A percentile compares a stretch with the other conserved stretches of the same genome.
Conservation (phyloP, 1,139 yeast genomes). For the Yamadazyma triangularis region DNA sequence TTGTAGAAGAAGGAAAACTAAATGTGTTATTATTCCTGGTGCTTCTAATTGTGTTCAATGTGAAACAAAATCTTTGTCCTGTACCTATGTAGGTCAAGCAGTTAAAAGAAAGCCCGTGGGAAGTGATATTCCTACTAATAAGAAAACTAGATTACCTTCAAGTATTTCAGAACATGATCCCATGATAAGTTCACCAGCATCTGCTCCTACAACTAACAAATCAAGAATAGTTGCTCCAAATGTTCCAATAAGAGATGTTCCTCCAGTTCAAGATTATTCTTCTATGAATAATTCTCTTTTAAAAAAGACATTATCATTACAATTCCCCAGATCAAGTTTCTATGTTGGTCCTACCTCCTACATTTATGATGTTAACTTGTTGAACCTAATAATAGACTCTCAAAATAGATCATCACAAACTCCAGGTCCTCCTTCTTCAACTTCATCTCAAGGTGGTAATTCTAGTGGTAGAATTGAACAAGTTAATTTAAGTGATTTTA, state of each 20-base stretch:
- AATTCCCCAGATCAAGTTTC: slow-evolving; percentile 72
- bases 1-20: slow-evolving; percentile 61
- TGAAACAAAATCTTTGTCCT: slow-evolving; percentile 60
- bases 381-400: slow-evolving; percentile 50
- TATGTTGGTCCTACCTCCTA: slow-evolving; percentile 71
- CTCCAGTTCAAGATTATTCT: slow-evolving; percentile 54
- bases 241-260: slow-evolving; percentile 49
- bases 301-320: slow-evolving; percentile 46
- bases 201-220: no score
- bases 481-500: slow-evolving; percentile 52
- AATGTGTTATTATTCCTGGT: slow-evolving; percentile 60
- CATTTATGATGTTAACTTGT: slow-evolving; percentile 54
- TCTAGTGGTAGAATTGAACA: slow-evolving; percentile 49
- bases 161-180: neutral
- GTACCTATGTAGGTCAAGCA: slow-evolving; percentile 46
- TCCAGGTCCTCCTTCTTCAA: no score
- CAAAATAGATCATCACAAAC: slow-evolving; percentile 15
- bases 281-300: slow-evolving; percentile 44
- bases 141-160: slow-evolving; percentile 11
- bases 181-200: neutral
- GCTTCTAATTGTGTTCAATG: slow-evolving; percentile 62
- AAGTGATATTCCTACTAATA: slow-evolving; percentile 14
- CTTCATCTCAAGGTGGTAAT: slow-evolving; percentile 8
- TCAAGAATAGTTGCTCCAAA: slow-evolving; percentile 38
- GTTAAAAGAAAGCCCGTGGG: slow-evolving; percentile 26